Base-by-base conservation (phyloP, 2,329 filamentous ascomycete genomes). In the Colletotrichum falcatum region DNA sequence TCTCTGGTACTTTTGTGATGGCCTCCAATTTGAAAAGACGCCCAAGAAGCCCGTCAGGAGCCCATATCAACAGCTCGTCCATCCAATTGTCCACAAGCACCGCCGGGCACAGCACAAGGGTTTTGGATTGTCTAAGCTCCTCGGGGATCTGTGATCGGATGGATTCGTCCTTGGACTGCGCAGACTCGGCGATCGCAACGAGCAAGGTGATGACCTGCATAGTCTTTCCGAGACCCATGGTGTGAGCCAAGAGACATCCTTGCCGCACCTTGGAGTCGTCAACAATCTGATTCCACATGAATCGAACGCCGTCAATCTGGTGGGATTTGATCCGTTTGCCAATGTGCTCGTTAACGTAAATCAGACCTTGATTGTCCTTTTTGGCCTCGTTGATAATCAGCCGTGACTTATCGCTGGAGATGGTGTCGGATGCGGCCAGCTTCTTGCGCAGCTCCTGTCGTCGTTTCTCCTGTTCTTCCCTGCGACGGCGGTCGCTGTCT, bases 151-250 rank as follows among this genome's bases (percentile, higher is more conserved):
- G 94, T 0, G 83, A 82, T 3, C 80, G 80, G 7, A 95, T 81
- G 0, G 82, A 78, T 0, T 81, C 79, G 64, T 94, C 87, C 0
- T 78, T 37, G 0, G 92, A 95, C 26, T 78, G 77, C 5, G 89
- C 85, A 3, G 93, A 89, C 74, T 93, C 87, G 5, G 90, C 85
- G 71, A 97, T 88, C 0, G 93, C 90, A 20, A 92, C 87, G 7
- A 98, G 86, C n/a, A 97, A 83, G 0, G 94, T 92, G 70, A 97
- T 94, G 7, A 94, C 89, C 81, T 97, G 94, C 91, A 97, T 94
- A 0, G 94, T 97, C 82, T 97, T 98, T 20, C 94, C 94, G 2
- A 97, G 82, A 1, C 95, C 95, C 94, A 97, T 97, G 0, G 93
- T 94, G 78, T 97, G 94, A 7, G 94, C 92, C 26, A 97, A 84